phyloP scores from a whole-genome alignment of 345 rosid species.

The Brassica juncea region DNA sequence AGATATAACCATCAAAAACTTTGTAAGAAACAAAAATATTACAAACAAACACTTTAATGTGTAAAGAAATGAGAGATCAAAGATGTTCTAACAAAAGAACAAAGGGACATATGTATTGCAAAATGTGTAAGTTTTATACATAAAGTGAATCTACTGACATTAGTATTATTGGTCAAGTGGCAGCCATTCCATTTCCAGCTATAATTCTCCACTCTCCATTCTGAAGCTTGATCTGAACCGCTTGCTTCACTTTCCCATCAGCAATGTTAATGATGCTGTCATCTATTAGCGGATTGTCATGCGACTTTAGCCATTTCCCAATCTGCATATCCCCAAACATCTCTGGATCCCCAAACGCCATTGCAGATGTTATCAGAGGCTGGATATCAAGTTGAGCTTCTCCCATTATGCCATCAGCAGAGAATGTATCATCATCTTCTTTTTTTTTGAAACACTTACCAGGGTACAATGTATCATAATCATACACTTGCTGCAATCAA shows the following conservation, averaged over 20 bases:
- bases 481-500: constrained; percentile 37
- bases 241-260: constrained; percentile 40
- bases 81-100: not conserved
- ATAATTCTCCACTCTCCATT: constrained; percentile 42
- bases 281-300: constrained; percentile 36
- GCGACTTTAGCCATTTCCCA: too few relatives aligned
- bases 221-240: constrained; percentile 36
- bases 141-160: not conserved
- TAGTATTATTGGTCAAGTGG: constrained; percentile 28
- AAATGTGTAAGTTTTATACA: not conserved
- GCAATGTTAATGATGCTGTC: constrained; percentile 40
- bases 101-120: not conserved
- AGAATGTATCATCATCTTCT: constrained; percentile 29
- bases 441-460: too few relatives aligned
- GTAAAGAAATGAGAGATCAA: not conserved
- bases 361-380: constrained; percentile 43
- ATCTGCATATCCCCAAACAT: not conserved
- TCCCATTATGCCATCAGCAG: constrained; percentile 48
- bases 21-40: not conserved
- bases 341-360: constrained; percentile 37
- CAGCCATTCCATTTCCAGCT: constrained; percentile 36
- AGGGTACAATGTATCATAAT: constrained; percentile 22
- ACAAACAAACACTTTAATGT: not conserved
- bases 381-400: constrained; percentile 47
- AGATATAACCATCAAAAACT: not conserved